A percentile compares a stretch with the other conserved stretches of the same genome.
These are phyloP conservation scores for Chlorella sorokiniana DNA, from an alignment of 139 green algal species.

Conservation along the genomic window DNA sequence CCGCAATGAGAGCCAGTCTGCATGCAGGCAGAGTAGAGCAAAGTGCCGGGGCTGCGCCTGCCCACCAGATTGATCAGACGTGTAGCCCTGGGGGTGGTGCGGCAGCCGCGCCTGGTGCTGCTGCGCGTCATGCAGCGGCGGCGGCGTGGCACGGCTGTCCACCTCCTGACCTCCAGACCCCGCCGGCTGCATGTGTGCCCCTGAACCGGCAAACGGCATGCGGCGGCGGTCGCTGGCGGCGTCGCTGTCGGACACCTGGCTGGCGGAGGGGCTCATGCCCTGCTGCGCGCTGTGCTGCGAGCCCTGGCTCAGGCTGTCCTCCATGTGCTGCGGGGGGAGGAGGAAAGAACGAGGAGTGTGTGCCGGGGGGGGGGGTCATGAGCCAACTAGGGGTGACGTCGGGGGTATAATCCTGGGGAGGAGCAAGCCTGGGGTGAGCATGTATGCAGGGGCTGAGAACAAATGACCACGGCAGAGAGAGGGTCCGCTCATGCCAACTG, in stretches of 20 bases:
- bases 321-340: background rate
- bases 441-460: too few species aligned
- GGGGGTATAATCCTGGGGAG: too few species aligned
- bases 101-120: background rate
- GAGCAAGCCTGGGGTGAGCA: too few species aligned
- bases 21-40: too few species aligned
- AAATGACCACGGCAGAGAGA: too few species aligned
- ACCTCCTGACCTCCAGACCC: constrained; percentile 24
- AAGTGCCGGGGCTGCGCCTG: too few species aligned
- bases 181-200: background rate
- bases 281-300: background rate
- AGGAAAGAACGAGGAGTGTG: background rate
- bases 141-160: constrained; percentile 20
- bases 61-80: constrained; percentile 40
- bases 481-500: background rate
- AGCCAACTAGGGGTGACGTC: too few species aligned
- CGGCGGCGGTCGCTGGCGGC: background rate
- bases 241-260: constrained; percentile 43
- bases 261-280: constrained; percentile 28
- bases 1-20: too few species aligned
- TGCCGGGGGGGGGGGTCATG: too few species aligned
- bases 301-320: constrained; percentile 12
- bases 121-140: background rate
- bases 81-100: constrained; percentile 39
- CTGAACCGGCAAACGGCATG: background rate